Conservation (phyloP, 225 moss, liverwort and hornwort species). For the Bryum argenteum region DNA sequence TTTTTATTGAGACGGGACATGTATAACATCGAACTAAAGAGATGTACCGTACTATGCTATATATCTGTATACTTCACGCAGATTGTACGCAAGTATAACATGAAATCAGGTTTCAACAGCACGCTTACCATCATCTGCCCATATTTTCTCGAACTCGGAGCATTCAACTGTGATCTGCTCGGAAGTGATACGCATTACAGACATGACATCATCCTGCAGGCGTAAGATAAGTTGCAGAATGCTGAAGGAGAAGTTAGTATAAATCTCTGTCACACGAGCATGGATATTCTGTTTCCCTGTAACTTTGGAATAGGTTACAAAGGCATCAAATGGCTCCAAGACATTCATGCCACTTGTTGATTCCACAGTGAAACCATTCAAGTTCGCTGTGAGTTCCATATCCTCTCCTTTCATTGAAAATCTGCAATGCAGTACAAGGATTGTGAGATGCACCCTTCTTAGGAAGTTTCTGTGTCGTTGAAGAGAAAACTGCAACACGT, state of each 20-base stretch:
- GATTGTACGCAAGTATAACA: neutral
- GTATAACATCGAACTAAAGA: neutral
- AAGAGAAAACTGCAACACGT: neutral
- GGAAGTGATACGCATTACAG: slow-evolving; percentile 91
- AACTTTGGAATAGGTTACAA: slow-evolving; percentile 64
- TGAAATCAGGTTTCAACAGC: neutral
- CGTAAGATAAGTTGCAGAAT: slow-evolving; percentile 81
- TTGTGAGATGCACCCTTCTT: neutral
- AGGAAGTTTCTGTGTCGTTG: neutral
- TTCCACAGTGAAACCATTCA: slow-evolving; percentile 78
- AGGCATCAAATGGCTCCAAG: slow-evolving; percentile 82
- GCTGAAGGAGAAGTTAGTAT: slow-evolving; percentile 91
- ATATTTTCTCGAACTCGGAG: slow-evolving; percentile 88
- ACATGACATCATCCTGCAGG: slow-evolving; percentile 89
- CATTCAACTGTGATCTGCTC: slow-evolving; percentile 87
- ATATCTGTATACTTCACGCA: slow-evolving; percentile 6
- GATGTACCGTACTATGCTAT: neutral
- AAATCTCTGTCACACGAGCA: slow-evolving; percentile 70
- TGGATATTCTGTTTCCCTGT: slow-evolving; percentile 76
- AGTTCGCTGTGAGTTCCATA: slow-evolving; percentile 83
- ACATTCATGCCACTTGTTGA: slow-evolving; percentile 89
- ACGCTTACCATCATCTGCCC: slow-evolving; percentile 76
- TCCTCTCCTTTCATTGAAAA: slow-evolving; percentile 85
- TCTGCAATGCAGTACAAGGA: slow-evolving; percentile 37
- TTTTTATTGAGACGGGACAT: neutral